These are phyloP conservation scores for Parmelia sp. DNA, from an alignment of 495 filamentous ascomycete genomes.

Conservation along the genomic window DNA sequence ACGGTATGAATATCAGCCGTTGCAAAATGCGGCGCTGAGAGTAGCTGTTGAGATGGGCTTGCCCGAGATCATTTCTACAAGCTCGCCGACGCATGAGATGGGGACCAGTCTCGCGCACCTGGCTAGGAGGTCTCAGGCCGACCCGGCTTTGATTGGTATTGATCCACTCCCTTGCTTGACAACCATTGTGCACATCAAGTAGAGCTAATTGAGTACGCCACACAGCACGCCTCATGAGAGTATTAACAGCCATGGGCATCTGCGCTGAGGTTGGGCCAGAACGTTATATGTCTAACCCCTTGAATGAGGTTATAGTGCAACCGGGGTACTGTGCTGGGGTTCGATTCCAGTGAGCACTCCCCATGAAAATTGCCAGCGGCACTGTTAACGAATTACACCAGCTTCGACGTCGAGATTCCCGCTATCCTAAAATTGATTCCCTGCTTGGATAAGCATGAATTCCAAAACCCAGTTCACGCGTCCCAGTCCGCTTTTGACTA, in stretches of 20 bases:
- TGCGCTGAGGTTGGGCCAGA: not conserved
- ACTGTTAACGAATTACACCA: not conserved
- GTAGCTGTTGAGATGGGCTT: constrained; percentile 26
- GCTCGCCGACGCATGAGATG: not conserved
- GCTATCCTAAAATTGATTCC: constrained; percentile 16
- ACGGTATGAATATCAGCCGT: not conserved
- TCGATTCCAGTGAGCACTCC: not conserved
- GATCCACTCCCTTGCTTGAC: not conserved
- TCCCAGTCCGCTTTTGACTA: constrained; percentile 22
- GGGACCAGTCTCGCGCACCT: not conserved
- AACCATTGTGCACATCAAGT: not conserved
- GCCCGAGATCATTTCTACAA: constrained; percentile 4
- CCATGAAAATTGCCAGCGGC: not conserved
- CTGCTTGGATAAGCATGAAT: constrained; percentile 31
- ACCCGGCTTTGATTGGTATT: not conserved
- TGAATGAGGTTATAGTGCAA: not conserved
- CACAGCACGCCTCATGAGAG: constrained; percentile 5
- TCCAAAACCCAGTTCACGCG: constrained; percentile 32
- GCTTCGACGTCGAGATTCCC: not conserved
- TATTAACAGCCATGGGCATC: not conserved
- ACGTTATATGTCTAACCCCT: not conserved
- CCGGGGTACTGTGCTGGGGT: not conserved
- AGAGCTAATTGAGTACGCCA: not conserved
- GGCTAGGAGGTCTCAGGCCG: not conserved
- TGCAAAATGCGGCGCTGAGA: constrained; percentile 30